Evolutionary conservation across 345 rosid species (phyloP), one percentile per base, ranked within the genome.

Genomic region (Arabis hirsuta): DNA sequence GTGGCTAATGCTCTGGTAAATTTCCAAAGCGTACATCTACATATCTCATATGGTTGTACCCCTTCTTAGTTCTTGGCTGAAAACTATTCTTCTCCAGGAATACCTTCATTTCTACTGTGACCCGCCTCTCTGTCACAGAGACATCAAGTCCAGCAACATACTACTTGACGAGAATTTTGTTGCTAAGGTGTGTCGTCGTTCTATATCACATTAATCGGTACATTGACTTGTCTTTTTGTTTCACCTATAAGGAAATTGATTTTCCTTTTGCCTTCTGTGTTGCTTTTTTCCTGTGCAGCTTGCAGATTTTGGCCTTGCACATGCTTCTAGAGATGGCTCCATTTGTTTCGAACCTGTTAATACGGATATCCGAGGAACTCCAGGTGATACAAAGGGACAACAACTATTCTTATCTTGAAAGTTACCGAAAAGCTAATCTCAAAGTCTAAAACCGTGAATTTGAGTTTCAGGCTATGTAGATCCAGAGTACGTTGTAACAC

Each of bases 21-120:
- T 79, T 68, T 64, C 57, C 47, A 65, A 59, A 62, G 38, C 46
- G 46, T 13, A 54, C 6, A 62, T 44, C 55, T 27, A 46, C 64
- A 10, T 46, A 0, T 75, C 62, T 38, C 27, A 12, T 24, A 14
- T 12, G n/a, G 38, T 38, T 44, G 19, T 59, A 16, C 43, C 22
- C 42, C 51, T 71, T 76, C 58, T 68, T 52, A 72, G 65, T 53
- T 71, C 72, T 67, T 65, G 39, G 47, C 32, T 76, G 78, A 0
- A 66, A 16, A 42, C 46, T 36, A 0, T 16, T 10, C 13, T 24
- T 39, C 43, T 62, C 54, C 87, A 94, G 98, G 97, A 94, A 56
- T 94, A 94, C 76, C 98, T 94, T 74, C 98, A 94, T 74, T 89
- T 89, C 69, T 94, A 94, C 75, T 94, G 98, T 59, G 95, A 91